Evolutionary conservation across 2,329 filamentous ascomycete species (phyloP).

Genomic region (Coniochaeta sp.): DNA sequence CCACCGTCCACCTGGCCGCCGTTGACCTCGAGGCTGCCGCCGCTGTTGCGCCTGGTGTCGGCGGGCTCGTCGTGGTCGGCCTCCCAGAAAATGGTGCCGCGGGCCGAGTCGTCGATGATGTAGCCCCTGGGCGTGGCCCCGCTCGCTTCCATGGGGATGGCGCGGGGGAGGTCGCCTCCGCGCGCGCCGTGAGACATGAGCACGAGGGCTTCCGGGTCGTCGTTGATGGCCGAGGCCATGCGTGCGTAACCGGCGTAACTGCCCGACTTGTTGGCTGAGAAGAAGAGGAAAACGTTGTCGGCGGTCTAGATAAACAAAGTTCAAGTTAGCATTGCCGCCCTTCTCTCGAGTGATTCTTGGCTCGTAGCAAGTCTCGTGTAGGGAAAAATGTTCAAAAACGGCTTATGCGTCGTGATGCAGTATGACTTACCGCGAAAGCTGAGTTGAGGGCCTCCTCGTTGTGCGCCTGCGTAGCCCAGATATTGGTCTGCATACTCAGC

Average conservation of each 20-base stretch:
- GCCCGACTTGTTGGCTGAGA: slow-evolving; percentile 95
- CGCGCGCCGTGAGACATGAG: slow-evolving; percentile 53
- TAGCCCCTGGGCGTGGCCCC: slow-evolving; percentile 72
- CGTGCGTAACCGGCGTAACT: slow-evolving; percentile 94
- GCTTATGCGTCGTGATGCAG: slow-evolving; percentile 1
- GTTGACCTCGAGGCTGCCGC: slow-evolving; percentile 21
- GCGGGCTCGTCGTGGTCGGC: slow-evolving; percentile 55
- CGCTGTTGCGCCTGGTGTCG: not conserved
- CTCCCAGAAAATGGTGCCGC: slow-evolving; percentile 98
- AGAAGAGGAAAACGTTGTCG: slow-evolving; percentile 84
- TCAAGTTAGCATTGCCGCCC: not conserved
- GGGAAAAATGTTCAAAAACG: slow-evolving; percentile 2
- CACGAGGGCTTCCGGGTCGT: slow-evolving; percentile 65
- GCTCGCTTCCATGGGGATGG: slow-evolving; percentile 72
- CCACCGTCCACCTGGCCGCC: slow-evolving; percentile 22
- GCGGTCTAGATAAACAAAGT: slow-evolving; percentile 44
- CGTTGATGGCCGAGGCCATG: slow-evolving; percentile 78
- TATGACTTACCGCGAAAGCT: slow-evolving; percentile 63
- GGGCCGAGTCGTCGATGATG: slow-evolving; percentile 85
- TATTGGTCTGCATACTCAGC: slow-evolving; percentile 74
- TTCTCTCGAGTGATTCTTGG: not conserved
- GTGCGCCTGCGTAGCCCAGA: slow-evolving; percentile 92
- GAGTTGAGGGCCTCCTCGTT: slow-evolving; percentile 80
- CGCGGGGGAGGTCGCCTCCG: slow-evolving; percentile 64
- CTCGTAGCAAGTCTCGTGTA: too few relatives aligned